phyloP scores from a whole-genome alignment of 805 yeast species.

The Lipomyces kockii region DNA sequence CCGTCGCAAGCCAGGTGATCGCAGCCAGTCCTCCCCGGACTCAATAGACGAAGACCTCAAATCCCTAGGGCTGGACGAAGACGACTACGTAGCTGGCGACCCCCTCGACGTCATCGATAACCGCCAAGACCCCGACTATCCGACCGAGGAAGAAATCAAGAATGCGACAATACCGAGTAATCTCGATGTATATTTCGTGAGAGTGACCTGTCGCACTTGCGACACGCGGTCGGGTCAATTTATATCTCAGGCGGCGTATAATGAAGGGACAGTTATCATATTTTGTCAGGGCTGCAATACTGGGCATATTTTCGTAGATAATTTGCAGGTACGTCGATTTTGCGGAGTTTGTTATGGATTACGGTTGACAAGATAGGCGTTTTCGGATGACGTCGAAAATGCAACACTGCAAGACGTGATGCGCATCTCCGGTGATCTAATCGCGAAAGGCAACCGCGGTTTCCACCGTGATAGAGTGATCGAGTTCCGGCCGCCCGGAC shows the following conservation, averaged over 20 bases:
- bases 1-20: not conserved
- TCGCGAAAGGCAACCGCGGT: slow-evolving; percentile 21
- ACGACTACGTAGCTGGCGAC: not conserved
- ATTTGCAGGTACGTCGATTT: slow-evolving; percentile 16
- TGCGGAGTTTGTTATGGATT: not conserved
- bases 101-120: not conserved
- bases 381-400: slow-evolving; percentile 14
- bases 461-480: slow-evolving; percentile 22
- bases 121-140: slow-evolving; percentile 27
- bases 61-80: not conserved
- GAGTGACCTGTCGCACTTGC: slow-evolving; percentile 20
- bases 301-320: slow-evolving; percentile 22
- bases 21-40: not conserved
- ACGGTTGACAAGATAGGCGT: slow-evolving; percentile 4
- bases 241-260: slow-evolving; percentile 26
- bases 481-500: slow-evolving; percentile 30
- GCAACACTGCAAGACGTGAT: slow-evolving; percentile 15
- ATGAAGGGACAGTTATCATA: slow-evolving; percentile 25
- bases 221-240: slow-evolving; percentile 27
- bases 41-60: not conserved
- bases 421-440: slow-evolving; percentile 10
- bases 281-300: slow-evolving; percentile 22
- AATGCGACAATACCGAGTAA: slow-evolving; percentile 22
- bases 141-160: slow-evolving; percentile 29
- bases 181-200: slow-evolving; percentile 11